phyloP scores from a whole-genome alignment of 2,329 filamentous ascomycete genomes.

The Aspergillus bombycis region DNA sequence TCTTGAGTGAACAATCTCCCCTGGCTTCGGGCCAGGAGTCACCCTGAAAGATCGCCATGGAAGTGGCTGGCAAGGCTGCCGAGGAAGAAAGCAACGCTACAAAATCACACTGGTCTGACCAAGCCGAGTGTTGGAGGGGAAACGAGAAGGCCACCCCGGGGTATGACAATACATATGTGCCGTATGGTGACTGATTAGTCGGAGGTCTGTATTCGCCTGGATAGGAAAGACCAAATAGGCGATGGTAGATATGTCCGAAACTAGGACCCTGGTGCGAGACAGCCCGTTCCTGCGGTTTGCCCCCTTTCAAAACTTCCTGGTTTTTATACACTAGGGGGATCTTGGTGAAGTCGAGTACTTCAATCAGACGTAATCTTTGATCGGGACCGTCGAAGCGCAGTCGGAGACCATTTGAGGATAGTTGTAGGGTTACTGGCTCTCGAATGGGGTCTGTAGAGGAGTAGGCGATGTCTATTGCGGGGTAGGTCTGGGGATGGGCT shows the following conservation, averaged over 20 bases:
- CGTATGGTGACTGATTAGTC: conserved; percentile 56
- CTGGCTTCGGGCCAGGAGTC: conserved; percentile 88
- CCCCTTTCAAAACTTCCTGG: conserved; percentile 71
- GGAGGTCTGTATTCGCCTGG: conserved; percentile 87
- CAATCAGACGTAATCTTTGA: conserved; percentile 86
- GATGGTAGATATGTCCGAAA: conserved; percentile 89
- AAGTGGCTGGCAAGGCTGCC: conserved; percentile 73
- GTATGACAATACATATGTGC: conserved; percentile 89
- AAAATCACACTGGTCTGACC: conserved; percentile 75
- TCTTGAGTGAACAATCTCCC: conserved; percentile 74
- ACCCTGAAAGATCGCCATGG: conserved; percentile 90
- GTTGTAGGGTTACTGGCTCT: conserved; percentile 72
- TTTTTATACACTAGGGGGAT: conserved; percentile 81
- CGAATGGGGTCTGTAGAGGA: conserved; percentile 73
- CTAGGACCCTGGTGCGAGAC: conserved; percentile 63
- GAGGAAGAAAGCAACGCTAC: conserved; percentile 82
- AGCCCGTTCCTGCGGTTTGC: conserved; percentile 38
- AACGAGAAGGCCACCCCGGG: conserved; percentile 94
- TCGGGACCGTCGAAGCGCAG: conserved; percentile 92
- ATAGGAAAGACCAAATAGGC: conserved; percentile 90
- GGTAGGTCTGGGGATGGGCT: conserved; percentile 79
- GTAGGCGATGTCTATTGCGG: conserved; percentile 80
- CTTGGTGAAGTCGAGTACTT: conserved; percentile 87
- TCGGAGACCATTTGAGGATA: conserved; percentile 85
- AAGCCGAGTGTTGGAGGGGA: conserved; percentile 71